Base-by-base conservation (phyloP, 805 yeast genomes). In the Kluyveromyces nonfermentans region DNA sequence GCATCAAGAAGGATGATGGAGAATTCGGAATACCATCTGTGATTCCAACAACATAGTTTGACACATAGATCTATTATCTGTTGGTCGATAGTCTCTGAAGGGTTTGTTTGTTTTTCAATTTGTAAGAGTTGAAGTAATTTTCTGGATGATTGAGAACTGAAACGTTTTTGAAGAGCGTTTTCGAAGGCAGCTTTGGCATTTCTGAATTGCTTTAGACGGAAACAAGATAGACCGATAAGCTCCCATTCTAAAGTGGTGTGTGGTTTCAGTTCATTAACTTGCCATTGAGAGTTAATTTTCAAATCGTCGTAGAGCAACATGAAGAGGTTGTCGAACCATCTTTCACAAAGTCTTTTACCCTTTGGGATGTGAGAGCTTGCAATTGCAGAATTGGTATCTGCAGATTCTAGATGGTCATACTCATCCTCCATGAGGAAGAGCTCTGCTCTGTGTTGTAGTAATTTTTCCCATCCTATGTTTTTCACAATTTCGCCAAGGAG, bases 21-120 rank as follows among this genome's bases (percentile, higher is more conserved):
- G 58, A 88, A 90, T 51, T 90, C 96, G 50, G 81, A 76, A 66
- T 90, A 94, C 98, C 98, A 93, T 58, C 98, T 77, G 63, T 89
- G 97, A 59, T 87, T 84, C 97, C 97, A 94, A n/a, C 93, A 95
- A n/a, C 82, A 68, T 42, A 93, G 68, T 55, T 83, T 84, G 31
- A 89, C 85, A 45, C 80, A 65, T 18, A 82, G 67, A 45, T 82
- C 87, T 46, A 89, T 69, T 10, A 86, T 77, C 49, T 72, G 70
- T 41, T 71, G 74, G 55, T 80, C 78, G n/a, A 61, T 43, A 18
- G 54, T 62, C 31, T 54, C 51, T 4, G 62, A 50, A 41, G 52
- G 50, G 8, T 50, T 49, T 2, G 61, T 50, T 34, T 50, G 54
- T 32, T 64, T 67, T 55, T 81, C 85, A 54, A 68, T 62, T 45